Percentiles rank a stretch among this genome's conserved stretches.
phyloP scores from a whole-genome alignment of 2,329 filamentous ascomycete genomes.

The Fulvia fulva region DNA sequence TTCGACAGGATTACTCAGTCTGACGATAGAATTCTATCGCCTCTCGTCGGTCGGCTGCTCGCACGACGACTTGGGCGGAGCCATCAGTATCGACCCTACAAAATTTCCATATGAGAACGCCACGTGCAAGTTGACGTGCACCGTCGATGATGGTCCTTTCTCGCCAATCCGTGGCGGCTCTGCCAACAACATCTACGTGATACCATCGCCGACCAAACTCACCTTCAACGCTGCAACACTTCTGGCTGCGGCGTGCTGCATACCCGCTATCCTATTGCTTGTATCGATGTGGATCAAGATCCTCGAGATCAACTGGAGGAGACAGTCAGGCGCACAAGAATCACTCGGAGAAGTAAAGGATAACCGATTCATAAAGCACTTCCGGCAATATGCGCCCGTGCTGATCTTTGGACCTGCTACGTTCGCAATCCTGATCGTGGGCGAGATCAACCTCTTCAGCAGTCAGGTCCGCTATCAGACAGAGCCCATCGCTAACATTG shows the following conservation, averaged over 20 bases:
- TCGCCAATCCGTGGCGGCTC: conserved; percentile 55
- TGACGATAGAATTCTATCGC: conserved; percentile 63
- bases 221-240: conserved; percentile 59
- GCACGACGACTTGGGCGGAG: conserved; percentile 36
- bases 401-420: conserved; percentile 58
- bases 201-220: conserved; percentile 54
- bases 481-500: conserved; percentile 59
- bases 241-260: conserved; percentile 60
- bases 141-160: conserved; percentile 43
- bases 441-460: conserved; percentile 63
- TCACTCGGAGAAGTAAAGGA: conserved; percentile 17
- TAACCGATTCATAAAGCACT: conserved; percentile 3
- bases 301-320: conserved; percentile 58
- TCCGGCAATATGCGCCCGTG: conserved; percentile 47
- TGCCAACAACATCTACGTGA: conserved; percentile 59
- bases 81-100: conserved; percentile 34
- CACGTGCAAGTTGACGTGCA: conserved; percentile 50
- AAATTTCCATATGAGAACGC: conserved; percentile 45
- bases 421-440: conserved; percentile 56
- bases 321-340: conserved; percentile 36
- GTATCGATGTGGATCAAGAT: conserved; percentile 63
- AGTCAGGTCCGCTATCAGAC: conserved; percentile 54
- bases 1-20: conserved; percentile 52
- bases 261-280: conserved; percentile 60
- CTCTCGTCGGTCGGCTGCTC: conserved; percentile 44